phyloP scores from a whole-genome alignment of 345 rosid genomes.

The Zanthoxylum bungeanum region DNA sequence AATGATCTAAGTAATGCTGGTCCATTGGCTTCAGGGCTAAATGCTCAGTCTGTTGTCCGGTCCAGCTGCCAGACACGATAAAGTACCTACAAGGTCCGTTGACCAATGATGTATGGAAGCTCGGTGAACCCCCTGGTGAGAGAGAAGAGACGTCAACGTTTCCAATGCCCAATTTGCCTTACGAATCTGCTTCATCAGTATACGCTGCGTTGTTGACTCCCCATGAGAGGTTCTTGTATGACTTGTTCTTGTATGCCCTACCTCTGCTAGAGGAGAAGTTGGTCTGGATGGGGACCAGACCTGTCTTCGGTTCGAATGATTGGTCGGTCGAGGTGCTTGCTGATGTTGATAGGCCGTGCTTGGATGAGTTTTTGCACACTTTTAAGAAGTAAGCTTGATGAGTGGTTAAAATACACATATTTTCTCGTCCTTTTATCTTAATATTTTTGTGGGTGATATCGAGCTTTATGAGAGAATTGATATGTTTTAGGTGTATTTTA shows the following conservation, averaged over 20 bases:
- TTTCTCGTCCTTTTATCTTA: too few species aligned
- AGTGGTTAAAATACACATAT: too few species aligned
- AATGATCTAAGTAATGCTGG: slow-evolving; percentile 34
- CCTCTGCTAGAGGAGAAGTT: slow-evolving; percentile 54
- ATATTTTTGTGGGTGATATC: too few species aligned
- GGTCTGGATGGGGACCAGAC: slow-evolving; percentile 50
- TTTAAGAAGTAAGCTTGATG: slow-evolving; percentile 71
- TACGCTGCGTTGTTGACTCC: slow-evolving; percentile 85
- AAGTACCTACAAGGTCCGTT: slow-evolving; percentile 84
- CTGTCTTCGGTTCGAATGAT: slow-evolving; percentile 49
- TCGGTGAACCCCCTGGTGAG: slow-evolving; percentile 40
- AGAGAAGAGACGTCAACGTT: slow-evolving; percentile 28
- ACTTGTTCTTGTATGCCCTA: slow-evolving; percentile 67
- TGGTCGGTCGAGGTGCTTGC: slow-evolving; percentile 26
- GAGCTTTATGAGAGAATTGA: too few species aligned
- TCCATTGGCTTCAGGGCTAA: slow-evolving; percentile 53
- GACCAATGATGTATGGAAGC: slow-evolving; percentile 69
- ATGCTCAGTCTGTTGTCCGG: slow-evolving; percentile 75
- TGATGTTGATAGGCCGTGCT: slow-evolving; percentile 39
- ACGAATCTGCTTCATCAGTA: slow-evolving; percentile 51
- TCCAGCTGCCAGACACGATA: slow-evolving; percentile 85
- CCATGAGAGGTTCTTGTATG: slow-evolving; percentile 82
- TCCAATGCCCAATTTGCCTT: slow-evolving; percentile 53
- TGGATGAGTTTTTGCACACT: slow-evolving; percentile 72
- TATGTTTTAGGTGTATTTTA: too few species aligned